Base-by-base conservation (phyloP, 768 basidiomycete genomes). In the Pulveroboletus sp. region DNA sequence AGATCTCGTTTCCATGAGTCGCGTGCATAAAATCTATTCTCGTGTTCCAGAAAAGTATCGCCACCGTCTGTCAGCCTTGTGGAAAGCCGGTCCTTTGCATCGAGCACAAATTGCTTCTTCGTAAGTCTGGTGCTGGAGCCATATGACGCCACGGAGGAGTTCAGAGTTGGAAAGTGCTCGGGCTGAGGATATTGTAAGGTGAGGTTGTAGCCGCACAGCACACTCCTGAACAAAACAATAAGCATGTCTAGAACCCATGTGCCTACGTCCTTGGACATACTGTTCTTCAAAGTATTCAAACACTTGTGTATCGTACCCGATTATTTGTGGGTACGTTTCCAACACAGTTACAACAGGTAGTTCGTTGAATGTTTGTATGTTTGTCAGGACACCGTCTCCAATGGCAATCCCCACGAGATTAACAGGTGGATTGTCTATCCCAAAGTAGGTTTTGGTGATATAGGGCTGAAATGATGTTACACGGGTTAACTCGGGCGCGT, bases 281-380 rank as follows among this genome's bases (percentile, higher is more conserved):
- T 85, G 83, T 55, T 79, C 72, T 56, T 76, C 72, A 37, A 23
- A 87, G 58, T 85, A 84, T 48, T 80, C 73, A 60, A 78, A 85
- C 1, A 85, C 82, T 9, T 76, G 75, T n/a, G 70, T 67, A 55
- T 88, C 81, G 55, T 88, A 89, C 32, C 79, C 82, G 43, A 89
- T 85, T 35, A 88, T 66, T 59, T 87, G 86, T 7, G 87, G 87
- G 62, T 82, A 85, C 7, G 87, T 87, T 64, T 84, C 78, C 19
- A 88, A 62, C 24, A 85, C 70, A 41, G 74, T 54, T 49, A 86
- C 77, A 19, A 81, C 75, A 14, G 87, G 81, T 0, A 81, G 53
- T 19, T 80, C 65, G 46, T 75, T 70, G 49, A 77, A 81, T 1
- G 76, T 73, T 39, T 72, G 71, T 29, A 58, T 63, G 14, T 76